Base-by-base conservation (phyloP, 106 monocot genomes). In the Platanthera zijinensis region DNA sequence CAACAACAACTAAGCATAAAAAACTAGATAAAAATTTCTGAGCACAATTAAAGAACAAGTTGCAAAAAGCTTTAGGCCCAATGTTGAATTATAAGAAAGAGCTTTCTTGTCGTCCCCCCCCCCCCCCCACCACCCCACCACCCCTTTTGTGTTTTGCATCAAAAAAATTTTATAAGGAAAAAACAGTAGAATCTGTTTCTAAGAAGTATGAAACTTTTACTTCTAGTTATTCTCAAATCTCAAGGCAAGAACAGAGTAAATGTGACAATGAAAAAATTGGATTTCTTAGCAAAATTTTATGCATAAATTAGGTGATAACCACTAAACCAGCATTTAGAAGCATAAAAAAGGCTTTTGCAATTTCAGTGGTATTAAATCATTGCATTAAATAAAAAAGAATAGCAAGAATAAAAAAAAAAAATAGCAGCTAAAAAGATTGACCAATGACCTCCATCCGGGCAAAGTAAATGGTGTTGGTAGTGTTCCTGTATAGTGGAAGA, bases 381-480 rank as follows among this genome's bases (percentile, higher is more conserved):
- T 70, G 48, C 47, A 32, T 66, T 8, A 8, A 66, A 30, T 25
- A 21, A 61, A 66, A 66, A 66, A 66, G 66, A 70, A 70, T 48
- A 5, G 5, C 48, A 48, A 48, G 45, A 17, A n/a, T 9, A 46
- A 70, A 8, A 13, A 17, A 25, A 45, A 48, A 22, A 17, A 49
- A 22, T 15, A 61, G 11, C n/a, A 52, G 4, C 7, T 28, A 50
- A 61, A 14, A 0, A 25, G 25, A 25, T 25, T 51, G 17, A 15
- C 73, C 25, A 25, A 25, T 13, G 28, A 94, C 95, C 92, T 92
- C 95, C 21, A 74, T 57, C 78, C 88, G 71, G 3, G 88, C 81
- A 48, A 95, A 85, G 84, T 86, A 90, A 64, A 92, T 57, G 8
- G 95, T 92, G 73, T 95, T 89, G 4, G 61, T 87, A 0, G 95